Evolutionary conservation across 176 grass and related monocot species (phyloP), one percentile per base, ranked within the genome.

Genomic region (Bothriochloa decipiens): DNA sequence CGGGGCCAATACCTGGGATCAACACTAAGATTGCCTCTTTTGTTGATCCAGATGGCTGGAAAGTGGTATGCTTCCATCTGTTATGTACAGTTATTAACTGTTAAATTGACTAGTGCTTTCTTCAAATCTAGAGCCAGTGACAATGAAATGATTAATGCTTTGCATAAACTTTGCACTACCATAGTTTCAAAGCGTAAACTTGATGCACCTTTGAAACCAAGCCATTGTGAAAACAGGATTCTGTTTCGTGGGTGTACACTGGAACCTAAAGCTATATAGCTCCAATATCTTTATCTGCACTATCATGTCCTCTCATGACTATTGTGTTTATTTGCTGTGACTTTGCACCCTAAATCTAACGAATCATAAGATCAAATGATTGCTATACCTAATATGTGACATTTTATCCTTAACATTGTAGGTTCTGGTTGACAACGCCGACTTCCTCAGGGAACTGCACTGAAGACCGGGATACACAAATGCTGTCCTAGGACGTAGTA

Each of bases 371-470:
- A 23, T 58, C 22, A 3, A 8, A 23, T 58, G 55, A 23, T 58
- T 58, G 8, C n/a, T 20, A 53, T 53, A 53, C 50, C 6, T 20
- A 18, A 18, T 53, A 20, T 53, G 50, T 53, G 50, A 46, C 32
- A 64, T 79, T 57, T 72, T 81, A 18, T 77, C 72, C 27, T 69
- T 68, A 14, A 5, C 41, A 5, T 69, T 80, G 13, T 82, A 98
- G 95, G 92, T 95, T 89, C 33, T 98, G 68, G 95, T 98, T 36
- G 92, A 98, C 63, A 73, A 93, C 3, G 7, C 77, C 0, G 95
- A 98, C 90, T 95, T 95, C 80, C 92, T 95, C 53, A 93, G 93
- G 81, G 95, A 98, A 77, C 91, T 95, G 10, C 82, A 86, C 55
- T 81, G 73, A 85, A 85, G 74, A 80, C 60, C n/a, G 27, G 32